Evolutionary conservation across 2,329 filamentous ascomycete genomes (phyloP).

Genomic region (Aspergillus pseudoglaucus): DNA sequence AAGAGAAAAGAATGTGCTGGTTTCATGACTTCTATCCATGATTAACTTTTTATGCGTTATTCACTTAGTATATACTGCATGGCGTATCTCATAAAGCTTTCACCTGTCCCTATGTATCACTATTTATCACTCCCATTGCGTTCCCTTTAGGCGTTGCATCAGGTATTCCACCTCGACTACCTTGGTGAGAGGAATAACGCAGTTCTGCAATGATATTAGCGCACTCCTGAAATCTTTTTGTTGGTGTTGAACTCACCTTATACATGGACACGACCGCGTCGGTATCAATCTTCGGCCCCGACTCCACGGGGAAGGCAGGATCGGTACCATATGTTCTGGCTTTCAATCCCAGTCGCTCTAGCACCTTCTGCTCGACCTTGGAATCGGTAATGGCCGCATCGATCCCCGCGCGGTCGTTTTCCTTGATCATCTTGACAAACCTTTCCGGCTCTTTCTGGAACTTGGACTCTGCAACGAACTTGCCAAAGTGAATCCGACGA

Average conservation of each 20-base stretch:
- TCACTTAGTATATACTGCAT: neutral
- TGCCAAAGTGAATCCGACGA: slow-evolving; percentile 90
- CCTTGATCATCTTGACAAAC: slow-evolving; percentile 77
- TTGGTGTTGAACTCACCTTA: slow-evolving; percentile 41
- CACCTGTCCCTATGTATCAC: slow-evolving; percentile 12
- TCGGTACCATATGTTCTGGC: slow-evolving; percentile 90
- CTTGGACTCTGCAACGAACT: slow-evolving; percentile 96
- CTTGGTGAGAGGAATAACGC: slow-evolving; percentile 94
- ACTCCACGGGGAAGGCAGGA: slow-evolving; percentile 54
- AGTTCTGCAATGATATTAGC: slow-evolving; percentile 44
- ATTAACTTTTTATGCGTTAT: neutral
- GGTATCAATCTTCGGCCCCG: slow-evolving; percentile 70
- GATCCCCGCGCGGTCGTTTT: slow-evolving; percentile 71
- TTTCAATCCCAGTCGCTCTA: slow-evolving; percentile 81
- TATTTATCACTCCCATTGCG: slow-evolving; percentile 40
- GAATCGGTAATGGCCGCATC: slow-evolving; percentile 85
- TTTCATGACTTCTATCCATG: slow-evolving; percentile 2
- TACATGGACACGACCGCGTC: slow-evolving; percentile 90
- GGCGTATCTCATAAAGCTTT: slow-evolving; percentile 1
- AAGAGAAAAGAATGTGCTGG: slow-evolving; percentile 3
- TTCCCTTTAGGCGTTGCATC: slow-evolving; percentile 73
- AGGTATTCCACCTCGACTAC: slow-evolving; percentile 96
- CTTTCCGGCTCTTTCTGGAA: slow-evolving; percentile 74
- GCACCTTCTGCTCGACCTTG: slow-evolving; percentile 82
- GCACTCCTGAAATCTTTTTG: neutral